Evolutionary conservation across 192 early-diverging fungal species (phyloP), one percentile per base, ranked within the genome.

Genomic region (Umbelopsis ramanniana): DNA sequence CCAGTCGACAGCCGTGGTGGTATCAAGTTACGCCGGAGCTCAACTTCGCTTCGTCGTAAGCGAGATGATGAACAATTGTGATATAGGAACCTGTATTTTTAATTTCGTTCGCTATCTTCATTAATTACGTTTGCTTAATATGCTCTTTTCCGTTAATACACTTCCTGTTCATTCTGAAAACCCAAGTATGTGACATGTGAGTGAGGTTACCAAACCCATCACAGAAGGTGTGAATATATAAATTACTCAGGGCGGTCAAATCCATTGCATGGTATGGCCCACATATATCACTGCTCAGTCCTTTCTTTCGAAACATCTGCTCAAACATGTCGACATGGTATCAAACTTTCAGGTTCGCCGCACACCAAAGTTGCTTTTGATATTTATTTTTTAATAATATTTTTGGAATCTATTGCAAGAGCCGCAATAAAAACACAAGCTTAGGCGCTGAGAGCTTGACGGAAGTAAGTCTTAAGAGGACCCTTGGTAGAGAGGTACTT

Each of bases 401-500:
- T 63, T 63, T 63, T 17, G 17, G 26, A 37, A 19, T 63, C 33
- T 63, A 63, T 63, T 37, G 57, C 26, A 29, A 63, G 26, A 63
- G 17, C 53, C 22, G 26, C 26, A 63, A 29, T 63, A 37, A 37
- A 19, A 17, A 63, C 33, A 63, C 57, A 63, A 63, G 57, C 33
- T 63, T 78, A 78, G 66, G 60, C 72, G 21, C 46, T 66, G 26
- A 21, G n/a, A 54, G 69, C 21, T 38, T 74, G 48, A 35, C 43
- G 26, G 67, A 79, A 79, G 77, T 76, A 80, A 24, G 73, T 74
- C 29, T 70, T 54, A 26, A 98, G 89, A 52, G 93, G 88, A 68
- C 95, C 96, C 83, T 93, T 91, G 81, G 90, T 83, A 69, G 85
- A 84, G n/a, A 96, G 73, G 86, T 95, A 95, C 91, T 98, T 96